A percentile compares a stretch with the other conserved stretches of the same genome.
phyloP scores from a whole-genome alignment of 2,329 filamentous ascomycete genomes.

The Cladosporium sp. region DNA sequence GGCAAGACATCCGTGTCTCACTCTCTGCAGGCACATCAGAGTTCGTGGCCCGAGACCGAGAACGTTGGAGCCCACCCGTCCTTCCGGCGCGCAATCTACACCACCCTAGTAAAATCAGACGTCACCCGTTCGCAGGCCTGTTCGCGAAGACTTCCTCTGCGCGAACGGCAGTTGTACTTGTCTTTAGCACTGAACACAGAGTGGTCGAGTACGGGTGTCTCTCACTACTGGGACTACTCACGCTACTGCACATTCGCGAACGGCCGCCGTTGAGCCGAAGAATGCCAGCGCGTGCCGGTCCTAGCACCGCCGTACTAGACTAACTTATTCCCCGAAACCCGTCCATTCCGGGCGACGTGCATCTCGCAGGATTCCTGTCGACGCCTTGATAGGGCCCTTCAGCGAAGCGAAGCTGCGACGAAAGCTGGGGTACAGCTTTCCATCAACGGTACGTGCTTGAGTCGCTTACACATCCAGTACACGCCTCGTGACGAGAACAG shows the following conservation, averaged over 20 bases:
- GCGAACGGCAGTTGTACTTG: background rate
- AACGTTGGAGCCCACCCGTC: too few relatives aligned
- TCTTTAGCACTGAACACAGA: background rate
- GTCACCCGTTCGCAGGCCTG: background rate
- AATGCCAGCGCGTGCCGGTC: slow-evolving; percentile 1
- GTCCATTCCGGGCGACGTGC: slow-evolving; percentile 10
- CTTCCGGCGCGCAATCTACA: too few relatives aligned
- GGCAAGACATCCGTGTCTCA: background rate
- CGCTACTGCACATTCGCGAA: background rate
- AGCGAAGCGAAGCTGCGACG: background rate
- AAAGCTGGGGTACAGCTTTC: background rate
- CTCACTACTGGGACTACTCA: background rate
- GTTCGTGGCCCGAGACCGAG: too few relatives aligned
- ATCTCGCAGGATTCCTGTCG: background rate
- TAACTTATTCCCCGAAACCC: slow-evolving; percentile 5
- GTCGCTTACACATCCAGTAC: background rate
- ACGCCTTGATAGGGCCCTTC: background rate
- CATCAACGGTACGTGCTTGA: background rate
- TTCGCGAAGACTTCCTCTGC: background rate
- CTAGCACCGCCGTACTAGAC: background rate
- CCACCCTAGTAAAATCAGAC: background rate
- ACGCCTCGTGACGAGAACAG: background rate
- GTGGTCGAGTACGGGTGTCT: background rate
- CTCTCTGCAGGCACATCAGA: background rate
- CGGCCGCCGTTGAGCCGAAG: slow-evolving; percentile 12